phyloP scores from a whole-genome alignment of 306 rosid species.

The Vigna mungo region DNA sequence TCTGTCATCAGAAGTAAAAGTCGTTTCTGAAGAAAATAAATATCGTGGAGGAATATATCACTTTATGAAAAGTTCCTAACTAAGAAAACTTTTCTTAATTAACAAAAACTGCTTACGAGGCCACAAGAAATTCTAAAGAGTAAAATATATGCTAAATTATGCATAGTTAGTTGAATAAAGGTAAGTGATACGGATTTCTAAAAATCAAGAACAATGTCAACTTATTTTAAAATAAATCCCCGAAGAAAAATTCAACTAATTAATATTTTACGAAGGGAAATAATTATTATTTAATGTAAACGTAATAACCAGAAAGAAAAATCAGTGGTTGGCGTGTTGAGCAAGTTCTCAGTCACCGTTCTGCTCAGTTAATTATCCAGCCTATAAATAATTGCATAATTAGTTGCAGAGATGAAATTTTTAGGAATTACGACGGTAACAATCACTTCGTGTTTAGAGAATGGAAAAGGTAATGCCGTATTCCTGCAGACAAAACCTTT shows the following conservation, averaged over 20 bases:
- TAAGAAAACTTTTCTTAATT: no score
- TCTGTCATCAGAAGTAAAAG: not conserved
- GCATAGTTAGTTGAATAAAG: not conserved
- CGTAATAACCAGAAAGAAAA: not conserved
- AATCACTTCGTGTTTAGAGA: constrained; percentile 27
- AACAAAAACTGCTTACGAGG: not conserved
- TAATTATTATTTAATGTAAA: not conserved
- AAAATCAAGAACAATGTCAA: not conserved
- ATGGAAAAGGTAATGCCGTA: constrained; percentile 30
- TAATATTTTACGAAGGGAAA: not conserved
- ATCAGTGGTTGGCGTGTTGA: constrained; percentile 4
- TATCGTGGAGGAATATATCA: not conserved
- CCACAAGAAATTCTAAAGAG: not conserved
- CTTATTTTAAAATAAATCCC: not conserved
- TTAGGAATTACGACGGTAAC: constrained; percentile 37
- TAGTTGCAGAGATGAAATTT: constrained; percentile 22
- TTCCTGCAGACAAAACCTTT: constrained; percentile 18
- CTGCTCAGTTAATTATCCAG: not conserved
- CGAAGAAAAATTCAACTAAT: not conserved
- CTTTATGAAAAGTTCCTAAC: not conserved
- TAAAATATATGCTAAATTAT: not conserved
- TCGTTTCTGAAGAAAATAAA: constrained; percentile 6
- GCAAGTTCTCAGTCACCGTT: not conserved
- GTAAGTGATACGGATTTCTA: not conserved
- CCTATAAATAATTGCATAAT: constrained; percentile 1